Conservation (phyloP, 2,329 filamentous ascomycete species). For the Corinectria fuckeliana region DNA sequence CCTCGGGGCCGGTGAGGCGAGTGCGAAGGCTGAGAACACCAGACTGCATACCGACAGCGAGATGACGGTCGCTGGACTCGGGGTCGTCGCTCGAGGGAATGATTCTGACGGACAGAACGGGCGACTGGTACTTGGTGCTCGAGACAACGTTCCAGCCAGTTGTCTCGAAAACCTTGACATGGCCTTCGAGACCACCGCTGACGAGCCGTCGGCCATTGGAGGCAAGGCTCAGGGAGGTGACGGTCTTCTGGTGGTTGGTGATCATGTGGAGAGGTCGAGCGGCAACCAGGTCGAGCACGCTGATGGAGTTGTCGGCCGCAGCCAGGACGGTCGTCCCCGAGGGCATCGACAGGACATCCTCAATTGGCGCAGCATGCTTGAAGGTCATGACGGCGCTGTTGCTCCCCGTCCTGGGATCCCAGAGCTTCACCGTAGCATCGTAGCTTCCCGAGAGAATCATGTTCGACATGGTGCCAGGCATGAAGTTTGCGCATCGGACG, state of each 20-base stretch:
- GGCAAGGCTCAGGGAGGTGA: slow-evolving; percentile 84
- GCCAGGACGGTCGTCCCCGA: slow-evolving; percentile 87
- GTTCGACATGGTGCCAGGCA: slow-evolving; percentile 75
- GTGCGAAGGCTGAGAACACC: slow-evolving; percentile 92
- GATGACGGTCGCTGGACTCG: slow-evolving; percentile 80
- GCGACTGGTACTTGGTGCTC: slow-evolving; percentile 90
- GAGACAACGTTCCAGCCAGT: slow-evolving; percentile 95
- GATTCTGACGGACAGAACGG: slow-evolving; percentile 83
- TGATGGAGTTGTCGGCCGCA: slow-evolving; percentile 84
- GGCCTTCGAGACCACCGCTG: slow-evolving; percentile 89
- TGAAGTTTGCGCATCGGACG: slow-evolving; percentile 84
- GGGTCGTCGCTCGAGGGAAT: slow-evolving; percentile 54
- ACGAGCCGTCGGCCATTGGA: slow-evolving; percentile 82
- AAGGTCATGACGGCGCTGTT: slow-evolving; percentile 83
- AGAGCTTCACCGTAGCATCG: slow-evolving; percentile 90
- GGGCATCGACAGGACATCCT: slow-evolving; percentile 85
- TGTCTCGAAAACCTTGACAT: slow-evolving; percentile 97
- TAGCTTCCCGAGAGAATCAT: slow-evolving; percentile 91
- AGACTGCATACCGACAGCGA: slow-evolving; percentile 93
- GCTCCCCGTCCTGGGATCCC: slow-evolving; percentile 82
- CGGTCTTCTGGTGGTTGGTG: slow-evolving; percentile 96
- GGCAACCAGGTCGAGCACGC: slow-evolving; percentile 90
- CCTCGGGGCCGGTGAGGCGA: slow-evolving; percentile 83
- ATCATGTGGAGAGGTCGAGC: slow-evolving; percentile 87
- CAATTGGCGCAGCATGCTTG: slow-evolving; percentile 89